Evolutionary conservation across 2,329 filamentous ascomycete genomes (phyloP).

Genomic region (Thelonectria blattea): DNA sequence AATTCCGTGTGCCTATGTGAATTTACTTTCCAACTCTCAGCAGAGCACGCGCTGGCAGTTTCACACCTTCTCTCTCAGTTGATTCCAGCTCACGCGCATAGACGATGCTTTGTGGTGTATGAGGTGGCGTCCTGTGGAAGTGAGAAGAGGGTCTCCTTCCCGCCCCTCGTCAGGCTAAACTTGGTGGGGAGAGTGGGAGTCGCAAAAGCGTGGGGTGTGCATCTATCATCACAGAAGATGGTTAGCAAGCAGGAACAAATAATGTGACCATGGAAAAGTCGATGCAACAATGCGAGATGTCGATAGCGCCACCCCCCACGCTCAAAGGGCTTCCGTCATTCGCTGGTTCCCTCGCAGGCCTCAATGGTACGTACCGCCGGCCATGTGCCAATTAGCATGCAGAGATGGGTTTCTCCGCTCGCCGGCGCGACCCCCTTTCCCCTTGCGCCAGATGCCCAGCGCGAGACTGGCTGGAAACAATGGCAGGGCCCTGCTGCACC

Average conservation of each 20-base stretch:
- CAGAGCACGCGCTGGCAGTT: not conserved
- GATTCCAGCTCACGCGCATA: not conserved
- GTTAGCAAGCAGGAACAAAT: conserved; percentile 19
- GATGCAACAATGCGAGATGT: conserved; percentile 19
- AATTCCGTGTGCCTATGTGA: not conserved
- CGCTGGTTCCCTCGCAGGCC: conserved; percentile 1
- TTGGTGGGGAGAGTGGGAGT: not conserved
- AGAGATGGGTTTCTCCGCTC: not conserved
- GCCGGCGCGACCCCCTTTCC: conserved; percentile 26
- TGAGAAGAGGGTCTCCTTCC: not conserved
- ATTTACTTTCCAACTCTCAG: not conserved
- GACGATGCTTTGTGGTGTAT: conserved; percentile 3
- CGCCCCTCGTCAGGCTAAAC: conserved; percentile 1
- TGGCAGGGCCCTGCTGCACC: conserved; percentile 25
- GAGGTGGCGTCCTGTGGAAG: conserved; percentile 11
- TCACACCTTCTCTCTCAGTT: not conserved
- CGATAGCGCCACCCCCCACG: conserved; percentile 11
- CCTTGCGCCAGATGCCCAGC: conserved; percentile 29
- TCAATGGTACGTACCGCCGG: conserved; percentile 1
- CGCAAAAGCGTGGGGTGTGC: not conserved
- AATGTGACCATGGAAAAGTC: conserved; percentile 15
- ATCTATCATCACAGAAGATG: conserved; percentile 10
- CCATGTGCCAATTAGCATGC: conserved; percentile 12
- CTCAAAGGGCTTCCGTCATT: not conserved
- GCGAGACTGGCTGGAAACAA: conserved; percentile 25